Evolutionary conservation across 805 yeast species (phyloP).

Genomic region (Yamadazyma nakazawae): DNA sequence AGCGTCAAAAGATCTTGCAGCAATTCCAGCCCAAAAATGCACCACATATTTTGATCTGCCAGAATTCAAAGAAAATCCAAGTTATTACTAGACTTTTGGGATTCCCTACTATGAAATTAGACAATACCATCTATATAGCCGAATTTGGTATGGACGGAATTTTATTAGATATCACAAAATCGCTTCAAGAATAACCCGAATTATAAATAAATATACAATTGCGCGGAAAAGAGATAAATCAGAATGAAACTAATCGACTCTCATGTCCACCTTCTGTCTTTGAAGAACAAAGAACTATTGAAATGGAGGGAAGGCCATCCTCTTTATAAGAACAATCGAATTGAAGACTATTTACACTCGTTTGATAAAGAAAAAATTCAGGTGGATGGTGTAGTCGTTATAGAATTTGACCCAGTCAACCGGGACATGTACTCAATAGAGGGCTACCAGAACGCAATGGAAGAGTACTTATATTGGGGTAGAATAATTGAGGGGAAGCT

Average conservation of each 20-base stretch:
- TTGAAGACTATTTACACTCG: slow-evolving; percentile 22
- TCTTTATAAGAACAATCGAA: slow-evolving; percentile 20
- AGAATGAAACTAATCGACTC: slow-evolving; percentile 24
- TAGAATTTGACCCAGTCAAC: slow-evolving; percentile 32
- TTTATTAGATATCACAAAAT: slow-evolving; percentile 5
- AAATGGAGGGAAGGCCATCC: slow-evolving; percentile 30
- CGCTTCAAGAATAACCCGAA: not conserved
- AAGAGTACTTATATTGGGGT: slow-evolving; percentile 18
- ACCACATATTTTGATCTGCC: slow-evolving; percentile 5
- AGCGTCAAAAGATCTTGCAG: not conserved
- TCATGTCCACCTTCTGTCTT: slow-evolving; percentile 37
- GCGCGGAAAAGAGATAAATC: not conserved
- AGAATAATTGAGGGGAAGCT: slow-evolving; percentile 12
- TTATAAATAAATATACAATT: not conserved
- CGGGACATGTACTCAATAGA: slow-evolving; percentile 8
- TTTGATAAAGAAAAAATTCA: slow-evolving; percentile 7
- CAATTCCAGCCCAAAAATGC: slow-evolving; percentile 7
- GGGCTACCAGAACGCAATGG: slow-evolving; percentile 24
- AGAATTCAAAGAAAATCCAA: not conserved
- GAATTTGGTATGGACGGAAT: slow-evolving; percentile 9
- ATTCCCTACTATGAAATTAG: not conserved
- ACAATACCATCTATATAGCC: not conserved
- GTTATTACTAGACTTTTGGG: slow-evolving; percentile 2
- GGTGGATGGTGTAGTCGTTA: slow-evolving; percentile 27
- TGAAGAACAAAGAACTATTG: slow-evolving; percentile 18